Evolutionary conservation across 106 monocot species (phyloP), one percentile per base, ranked within the genome.

Genomic region (Ottelia alismoides): DNA sequence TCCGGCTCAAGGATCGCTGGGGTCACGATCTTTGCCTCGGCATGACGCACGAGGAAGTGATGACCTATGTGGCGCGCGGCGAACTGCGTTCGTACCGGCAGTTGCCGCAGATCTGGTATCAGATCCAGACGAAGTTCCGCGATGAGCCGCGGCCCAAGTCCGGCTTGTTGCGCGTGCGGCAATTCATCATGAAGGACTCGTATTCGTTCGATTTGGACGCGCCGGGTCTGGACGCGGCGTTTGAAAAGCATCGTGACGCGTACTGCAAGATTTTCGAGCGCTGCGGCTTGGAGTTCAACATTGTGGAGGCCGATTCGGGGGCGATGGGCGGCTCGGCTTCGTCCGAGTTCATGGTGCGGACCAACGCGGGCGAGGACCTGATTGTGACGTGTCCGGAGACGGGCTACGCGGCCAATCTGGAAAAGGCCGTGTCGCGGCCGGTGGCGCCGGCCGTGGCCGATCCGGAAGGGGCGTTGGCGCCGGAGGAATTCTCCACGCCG

Each of bases 261-360:
- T 55, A 55, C 54, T 2, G 22, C 19, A 2, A 23, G 54, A 55
- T 25, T 27, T 55, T 55, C 54, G 27, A 4, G 26, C 54, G 54
- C 11, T 16, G 23, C 7, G 54, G 54, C 7, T 2, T 55, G 19
- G 54, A 55, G 23, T 11, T 3, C 54, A 3, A 6, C 11, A 28
- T 28, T 27, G 54, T 55, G 19, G 11, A 6, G 54, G 54, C 54
- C 11, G 21, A 6, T 3, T 2, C 54, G 26, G 54, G 54, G 4
- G 23, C 54, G 11, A 55, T 55, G 23, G 54, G 54, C 54, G 54
- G 54, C n/a, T n/a, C n/a, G n/a, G n/a, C n/a, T n/a, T n/a, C n/a
- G n/a, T n/a, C n/a, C n/a, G n/a, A n/a, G n/a, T n/a, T n/a, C n/a
- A n/a, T n/a, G n/a, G n/a, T n/a, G n/a, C n/a, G n/a, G n/a, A n/a